Conservation (phyloP, 2,329 filamentous ascomycete species). For the Arthrocladium fulminans region DNA sequence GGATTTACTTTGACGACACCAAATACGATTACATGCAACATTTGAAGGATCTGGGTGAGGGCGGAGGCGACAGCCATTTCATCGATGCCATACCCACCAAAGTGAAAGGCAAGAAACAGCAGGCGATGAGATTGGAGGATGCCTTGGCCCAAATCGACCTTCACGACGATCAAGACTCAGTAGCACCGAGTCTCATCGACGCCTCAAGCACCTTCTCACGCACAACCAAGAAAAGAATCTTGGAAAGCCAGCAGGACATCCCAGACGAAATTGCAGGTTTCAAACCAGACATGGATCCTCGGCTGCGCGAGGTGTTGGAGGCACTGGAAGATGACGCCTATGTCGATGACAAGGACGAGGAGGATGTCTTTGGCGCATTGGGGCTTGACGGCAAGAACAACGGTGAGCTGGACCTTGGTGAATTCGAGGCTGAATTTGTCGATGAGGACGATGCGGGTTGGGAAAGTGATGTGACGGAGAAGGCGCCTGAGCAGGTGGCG, state of each 20-base stretch:
- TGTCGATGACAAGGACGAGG: conserved; percentile 67
- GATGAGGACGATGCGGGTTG: conserved; percentile 71
- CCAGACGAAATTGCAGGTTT: conserved; percentile 89
- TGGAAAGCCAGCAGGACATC: conserved; percentile 86
- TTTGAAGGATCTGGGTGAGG: conserved; percentile 73
- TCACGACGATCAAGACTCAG: conserved; percentile 38
- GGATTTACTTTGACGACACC: conserved; percentile 89
- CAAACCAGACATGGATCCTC: conserved; percentile 94
- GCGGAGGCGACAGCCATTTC: conserved; percentile 65
- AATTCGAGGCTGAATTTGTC: conserved; percentile 61
- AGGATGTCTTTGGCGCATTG: conserved; percentile 73
- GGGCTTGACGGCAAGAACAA: conserved; percentile 53
- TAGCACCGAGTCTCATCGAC: conserved; percentile 52
- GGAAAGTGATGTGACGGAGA: conserved; percentile 90
- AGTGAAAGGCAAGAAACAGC: conserved; percentile 58
- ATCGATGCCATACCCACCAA: conserved; percentile 59
- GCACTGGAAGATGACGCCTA: conserved; percentile 93
- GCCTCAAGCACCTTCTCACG: conserved; percentile 51
- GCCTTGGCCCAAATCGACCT: conserved; percentile 56
- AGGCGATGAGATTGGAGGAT: conserved; percentile 72
- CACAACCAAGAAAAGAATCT: conserved; percentile 55
- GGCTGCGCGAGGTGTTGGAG: conserved; percentile 81
- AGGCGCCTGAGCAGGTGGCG: conserved; percentile 38
- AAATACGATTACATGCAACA: conserved; percentile 99
- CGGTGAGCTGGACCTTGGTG: conserved; percentile 62